Percentiles rank a stretch among this genome's conserved stretches.
Conservation (phyloP, 2,329 filamentous ascomycete species). For the Clonostachys byssicola region DNA sequence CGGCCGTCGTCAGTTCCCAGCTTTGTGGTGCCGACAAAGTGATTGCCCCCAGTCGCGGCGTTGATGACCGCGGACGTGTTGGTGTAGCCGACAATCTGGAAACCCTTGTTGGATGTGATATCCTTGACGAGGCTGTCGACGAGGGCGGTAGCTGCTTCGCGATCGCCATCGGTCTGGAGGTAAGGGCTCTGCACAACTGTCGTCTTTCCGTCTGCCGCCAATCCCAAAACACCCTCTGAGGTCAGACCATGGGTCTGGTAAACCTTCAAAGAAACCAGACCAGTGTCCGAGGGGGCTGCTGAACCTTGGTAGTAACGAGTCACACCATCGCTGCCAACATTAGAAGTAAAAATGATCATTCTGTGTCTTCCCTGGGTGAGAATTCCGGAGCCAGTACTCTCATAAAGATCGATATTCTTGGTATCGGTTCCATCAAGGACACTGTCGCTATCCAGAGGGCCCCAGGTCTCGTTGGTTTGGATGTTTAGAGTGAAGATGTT, state of each 20-base stretch:
- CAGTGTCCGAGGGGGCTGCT: constrained; percentile 32
- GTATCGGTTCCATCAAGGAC: constrained; percentile 16
- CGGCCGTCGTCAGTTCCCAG: constrained; percentile 22
- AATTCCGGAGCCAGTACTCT: constrained; percentile 25
- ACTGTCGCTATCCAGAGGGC: constrained; percentile 10
- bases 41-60: constrained; percentile 15
- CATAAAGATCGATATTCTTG: constrained; percentile 22
- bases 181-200: constrained; percentile 30
- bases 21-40: constrained; percentile 20
- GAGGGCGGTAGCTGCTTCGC: constrained; percentile 15
- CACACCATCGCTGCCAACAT: constrained; percentile 30
- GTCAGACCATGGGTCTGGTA: constrained; percentile 48
- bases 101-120: constrained; percentile 5
- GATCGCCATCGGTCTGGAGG: constrained; percentile 23
- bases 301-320: constrained; percentile 37
- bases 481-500: constrained; percentile 25
- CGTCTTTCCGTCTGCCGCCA: constrained; percentile 31
- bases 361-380: constrained; percentile 39
- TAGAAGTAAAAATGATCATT: constrained; percentile 39
- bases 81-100: background rate
- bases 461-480: constrained; percentile 14
- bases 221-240: constrained; percentile 36
- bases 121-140: constrained; percentile 17
- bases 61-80: constrained; percentile 17
- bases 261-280: constrained; percentile 38